Evolutionary conservation across 805 yeast genomes (phyloP).

Genomic region (Ogataea nonfermentans): DNA sequence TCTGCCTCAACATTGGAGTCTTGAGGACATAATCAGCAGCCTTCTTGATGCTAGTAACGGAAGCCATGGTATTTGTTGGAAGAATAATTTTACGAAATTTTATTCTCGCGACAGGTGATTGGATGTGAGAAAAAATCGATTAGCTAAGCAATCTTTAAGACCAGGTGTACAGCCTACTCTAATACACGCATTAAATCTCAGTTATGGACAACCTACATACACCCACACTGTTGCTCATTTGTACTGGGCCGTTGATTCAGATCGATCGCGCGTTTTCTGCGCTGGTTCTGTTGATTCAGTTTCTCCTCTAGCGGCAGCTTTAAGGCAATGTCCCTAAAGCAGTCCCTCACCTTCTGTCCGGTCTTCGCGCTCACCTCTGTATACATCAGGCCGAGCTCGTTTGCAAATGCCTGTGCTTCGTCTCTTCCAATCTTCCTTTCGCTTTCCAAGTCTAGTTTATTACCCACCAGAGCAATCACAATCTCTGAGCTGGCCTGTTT

Average conservation of each 20-base stretch:
- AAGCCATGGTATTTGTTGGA: constrained; percentile 40
- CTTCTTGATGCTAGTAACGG: constrained; percentile 68
- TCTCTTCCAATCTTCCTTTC: constrained; percentile 45
- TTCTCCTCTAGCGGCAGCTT: constrained; percentile 38
- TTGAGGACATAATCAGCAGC: constrained; percentile 76
- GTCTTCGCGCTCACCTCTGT: constrained; percentile 60
- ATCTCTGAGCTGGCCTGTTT: constrained; percentile 75
- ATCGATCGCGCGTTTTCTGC: constrained; percentile 30
- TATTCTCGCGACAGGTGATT: constrained; percentile 20
- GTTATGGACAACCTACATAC: constrained; percentile 13
- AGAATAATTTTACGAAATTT: constrained; percentile 12
- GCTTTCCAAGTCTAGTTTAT: constrained; percentile 59
- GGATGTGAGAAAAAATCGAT: constrained; percentile 1
- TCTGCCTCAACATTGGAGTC: constrained; percentile 72
- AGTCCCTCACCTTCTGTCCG: constrained; percentile 47
- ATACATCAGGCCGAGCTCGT: constrained; percentile 48
- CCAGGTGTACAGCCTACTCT: not conserved
- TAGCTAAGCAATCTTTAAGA: not conserved
- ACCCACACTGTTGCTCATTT: constrained; percentile 34
- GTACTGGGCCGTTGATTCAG: constrained; percentile 32
- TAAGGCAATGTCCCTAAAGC: constrained; percentile 50
- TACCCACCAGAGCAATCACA: constrained; percentile 82
- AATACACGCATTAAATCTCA: not conserved
- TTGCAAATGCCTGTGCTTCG: constrained; percentile 54
- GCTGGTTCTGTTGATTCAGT: constrained; percentile 20